A percentile compares a stretch with the other conserved stretches of the same genome.
These are phyloP conservation scores for Boletus insuetus DNA, from an alignment of 768 basidiomycete species.

Conservation along the genomic window DNA sequence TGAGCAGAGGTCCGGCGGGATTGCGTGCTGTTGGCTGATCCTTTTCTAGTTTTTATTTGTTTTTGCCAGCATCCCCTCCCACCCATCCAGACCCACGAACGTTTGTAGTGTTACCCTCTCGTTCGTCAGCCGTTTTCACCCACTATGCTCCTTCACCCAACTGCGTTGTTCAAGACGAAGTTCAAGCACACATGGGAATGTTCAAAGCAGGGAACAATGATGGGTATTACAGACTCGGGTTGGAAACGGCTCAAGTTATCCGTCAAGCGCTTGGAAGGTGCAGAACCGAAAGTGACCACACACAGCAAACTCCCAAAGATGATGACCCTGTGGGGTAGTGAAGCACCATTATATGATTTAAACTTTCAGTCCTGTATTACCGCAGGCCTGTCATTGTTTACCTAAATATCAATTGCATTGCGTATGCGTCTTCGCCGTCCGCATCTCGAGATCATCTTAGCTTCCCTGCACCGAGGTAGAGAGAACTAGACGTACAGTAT, in stretches of 20 bases:
- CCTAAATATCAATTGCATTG: constrained; percentile 72
- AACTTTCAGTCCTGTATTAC: constrained; percentile 3
- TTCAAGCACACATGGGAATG: constrained; percentile 87
- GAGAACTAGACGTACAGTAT: constrained; percentile 68
- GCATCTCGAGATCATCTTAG: constrained; percentile 56
- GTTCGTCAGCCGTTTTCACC: constrained; percentile 42
- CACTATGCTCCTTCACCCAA: constrained; percentile 69
- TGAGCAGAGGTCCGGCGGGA: constrained; percentile 36
- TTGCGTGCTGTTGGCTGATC: not conserved
- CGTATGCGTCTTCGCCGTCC: constrained; percentile 92
- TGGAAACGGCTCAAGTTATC: constrained; percentile 60
- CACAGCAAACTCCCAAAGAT: not conserved
- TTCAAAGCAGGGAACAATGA: constrained; percentile 80
- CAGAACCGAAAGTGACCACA: not conserved
- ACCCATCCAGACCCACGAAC: constrained; percentile 55
- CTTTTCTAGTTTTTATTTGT: constrained; percentile 68
- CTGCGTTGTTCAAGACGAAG: constrained; percentile 65
- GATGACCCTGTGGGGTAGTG: not conserved
- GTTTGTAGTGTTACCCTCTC: constrained; percentile 72
- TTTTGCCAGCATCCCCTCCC: constrained; percentile 69
- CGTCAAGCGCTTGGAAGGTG: constrained; percentile 47
- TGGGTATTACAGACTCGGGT: constrained; percentile 85
- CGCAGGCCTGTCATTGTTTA: constrained; percentile 19
- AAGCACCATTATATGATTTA: constrained; percentile 9
- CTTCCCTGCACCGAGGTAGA: not conserved